Evolutionary conservation across 345 rosid species (phyloP).

Genomic region (Rhizophora mangle): DNA sequence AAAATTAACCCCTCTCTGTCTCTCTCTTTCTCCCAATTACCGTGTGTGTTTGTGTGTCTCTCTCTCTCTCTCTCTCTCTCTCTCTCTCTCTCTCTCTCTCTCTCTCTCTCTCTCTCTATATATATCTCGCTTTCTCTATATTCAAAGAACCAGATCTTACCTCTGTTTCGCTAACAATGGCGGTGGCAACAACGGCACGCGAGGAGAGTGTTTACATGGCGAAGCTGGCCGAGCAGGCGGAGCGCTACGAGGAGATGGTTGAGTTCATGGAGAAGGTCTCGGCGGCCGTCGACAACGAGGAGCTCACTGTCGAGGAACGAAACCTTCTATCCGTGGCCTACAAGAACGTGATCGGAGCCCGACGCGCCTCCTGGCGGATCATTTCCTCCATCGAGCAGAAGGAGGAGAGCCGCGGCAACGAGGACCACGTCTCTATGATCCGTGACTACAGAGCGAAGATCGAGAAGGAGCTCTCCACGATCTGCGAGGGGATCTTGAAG

Average conservation of each 20-base stretch:
- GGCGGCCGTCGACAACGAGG: slow-evolving; percentile 49
- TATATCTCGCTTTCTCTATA: too few species aligned
- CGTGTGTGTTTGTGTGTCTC: too few species aligned
- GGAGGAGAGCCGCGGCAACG: slow-evolving; percentile 91
- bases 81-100: neutral
- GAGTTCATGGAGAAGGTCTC: slow-evolving; percentile 90
- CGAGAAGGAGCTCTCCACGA: slow-evolving; percentile 68
- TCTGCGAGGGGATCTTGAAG: slow-evolving; percentile 82
- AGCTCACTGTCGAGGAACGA: slow-evolving; percentile 78
- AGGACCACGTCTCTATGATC: slow-evolving; percentile 72
- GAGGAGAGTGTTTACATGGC: slow-evolving; percentile 84
- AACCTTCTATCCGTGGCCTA: slow-evolving; percentile 96
- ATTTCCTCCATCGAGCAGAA: slow-evolving; percentile 89
- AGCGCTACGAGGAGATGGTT: slow-evolving; percentile 95
- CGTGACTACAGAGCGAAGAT: slow-evolving; percentile 81
- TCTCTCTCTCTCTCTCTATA: neutral
- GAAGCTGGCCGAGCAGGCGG: slow-evolving; percentile 92
- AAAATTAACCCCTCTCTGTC: slow-evolving; percentile 3
- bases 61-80: slow-evolving; percentile 1
- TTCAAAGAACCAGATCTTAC: slow-evolving; percentile 16
- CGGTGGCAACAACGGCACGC: slow-evolving; percentile 42
- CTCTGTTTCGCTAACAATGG: slow-evolving; percentile 29
- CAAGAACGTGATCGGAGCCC: slow-evolving; percentile 95
- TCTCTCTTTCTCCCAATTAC: neutral
- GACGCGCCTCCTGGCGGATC: slow-evolving; percentile 89